Base-by-base conservation (phyloP, 768 basidiomycete species). In the Suillus plorans region DNA sequence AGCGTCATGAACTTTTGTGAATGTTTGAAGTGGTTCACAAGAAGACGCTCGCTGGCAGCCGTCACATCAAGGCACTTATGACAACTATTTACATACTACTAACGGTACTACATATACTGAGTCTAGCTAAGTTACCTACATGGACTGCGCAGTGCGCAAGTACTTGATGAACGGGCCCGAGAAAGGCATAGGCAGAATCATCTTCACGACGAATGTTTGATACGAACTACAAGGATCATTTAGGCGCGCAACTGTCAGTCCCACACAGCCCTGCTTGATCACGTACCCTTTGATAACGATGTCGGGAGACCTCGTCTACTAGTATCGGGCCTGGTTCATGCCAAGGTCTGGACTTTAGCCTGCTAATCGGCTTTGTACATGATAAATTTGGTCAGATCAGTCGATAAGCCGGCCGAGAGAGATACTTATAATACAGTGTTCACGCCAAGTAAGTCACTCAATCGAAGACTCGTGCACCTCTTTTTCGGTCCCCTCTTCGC, bases 61-160 rank as follows among this genome's bases (percentile, higher is more conserved):
- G 53, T 49, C 47, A 64, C 66, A 65, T 61, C 63, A 66, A 64
- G 61, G 61, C 36, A 64, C 63, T 50, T 50, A 28, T 14, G 5
- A 56, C n/a, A n/a, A 37, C 9, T 14, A 20, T 18, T 22, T 61
- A 47, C 31, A n/a, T n/a, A 58, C 42, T 47, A 12, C 4, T n/a
- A 6, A 31, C 31, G 31, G 31, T 31, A 31, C 31, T 31, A n/a
- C n/a, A n/a, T n/a, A 31, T 31, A 31, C 31, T 31, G 31, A 31
- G 5, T 31, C 31, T 5, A 31, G 31, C 31, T 31, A 31, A 31
- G 31, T 31, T 31, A 31, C 31, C 31, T 31, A 31, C 31, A 5
- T 41, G 39, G 39, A 39, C 39, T 39, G 39, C 39, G 31, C 31
- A 31, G 31, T 31, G 5, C 5, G 36, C 10, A 37, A 9, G 31